Evolutionary conservation across 75 land plant genomes (phyloP).

Genomic region (Pseudotsuga menziesii): DNA sequence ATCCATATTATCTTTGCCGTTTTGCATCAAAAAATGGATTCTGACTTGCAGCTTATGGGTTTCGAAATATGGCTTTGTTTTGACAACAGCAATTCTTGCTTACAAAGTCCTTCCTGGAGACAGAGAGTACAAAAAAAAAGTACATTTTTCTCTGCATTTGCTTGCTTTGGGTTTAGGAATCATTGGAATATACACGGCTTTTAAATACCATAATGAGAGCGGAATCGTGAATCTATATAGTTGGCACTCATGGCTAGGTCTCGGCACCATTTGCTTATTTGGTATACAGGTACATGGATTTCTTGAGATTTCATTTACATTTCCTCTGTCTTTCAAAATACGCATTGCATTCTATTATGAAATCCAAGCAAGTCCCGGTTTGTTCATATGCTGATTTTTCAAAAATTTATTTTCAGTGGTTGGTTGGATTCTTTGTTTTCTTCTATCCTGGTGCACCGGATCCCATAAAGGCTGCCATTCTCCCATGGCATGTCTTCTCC

Average conservation of each 20-base stretch:
- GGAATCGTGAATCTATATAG: slow-evolving; percentile 88
- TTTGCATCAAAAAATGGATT: background rate
- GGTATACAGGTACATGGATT: slow-evolving; percentile 68
- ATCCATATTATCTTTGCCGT: background rate
- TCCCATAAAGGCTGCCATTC: slow-evolving; percentile 28
- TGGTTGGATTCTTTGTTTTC: slow-evolving; percentile 72
- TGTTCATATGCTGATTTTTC: background rate
- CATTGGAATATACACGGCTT: slow-evolving; percentile 73
- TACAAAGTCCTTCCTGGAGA: slow-evolving; percentile 66
- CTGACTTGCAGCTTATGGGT: background rate
- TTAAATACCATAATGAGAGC: slow-evolving; percentile 85
- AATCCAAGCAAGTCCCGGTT: background rate
- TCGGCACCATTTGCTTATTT: slow-evolving; percentile 68
- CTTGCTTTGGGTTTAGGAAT: slow-evolving; percentile 66
- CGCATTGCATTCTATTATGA: background rate
- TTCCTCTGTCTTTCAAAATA: background rate
- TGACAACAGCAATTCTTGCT: slow-evolving; percentile 70
- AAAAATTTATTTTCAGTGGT: slow-evolving; percentile 59
- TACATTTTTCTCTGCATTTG: slow-evolving; percentile 76
- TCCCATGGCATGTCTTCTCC: slow-evolving; percentile 88
- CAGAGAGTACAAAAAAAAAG: slow-evolving; percentile 63
- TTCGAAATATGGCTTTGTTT: background rate
- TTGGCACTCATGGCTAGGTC: slow-evolving; percentile 97
- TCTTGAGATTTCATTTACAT: background rate
- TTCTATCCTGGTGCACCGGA: slow-evolving; percentile 66